Conservation (phyloP, 257 asterid genomes). For the Solanum verrucosum region DNA sequence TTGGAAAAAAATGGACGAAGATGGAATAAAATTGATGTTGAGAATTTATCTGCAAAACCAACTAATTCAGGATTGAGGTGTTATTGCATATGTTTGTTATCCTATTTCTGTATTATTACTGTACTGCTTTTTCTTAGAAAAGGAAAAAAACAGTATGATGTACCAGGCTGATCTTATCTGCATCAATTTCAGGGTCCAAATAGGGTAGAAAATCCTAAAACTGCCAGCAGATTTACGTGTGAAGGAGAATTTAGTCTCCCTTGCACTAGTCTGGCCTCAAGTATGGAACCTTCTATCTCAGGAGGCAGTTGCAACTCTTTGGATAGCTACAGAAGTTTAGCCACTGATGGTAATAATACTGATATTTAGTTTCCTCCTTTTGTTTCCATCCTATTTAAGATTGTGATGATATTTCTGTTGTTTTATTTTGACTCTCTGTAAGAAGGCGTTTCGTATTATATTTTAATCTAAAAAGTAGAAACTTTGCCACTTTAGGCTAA, state of each 20-base stretch:
- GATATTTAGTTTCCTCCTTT: not conserved
- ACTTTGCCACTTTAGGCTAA: not conserved
- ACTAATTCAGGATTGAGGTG: not conserved
- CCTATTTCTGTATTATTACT: not conserved
- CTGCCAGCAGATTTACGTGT: slow-evolving; percentile 13
- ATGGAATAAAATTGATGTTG: not conserved
- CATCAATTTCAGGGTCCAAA: slow-evolving; percentile 31
- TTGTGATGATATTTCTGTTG: not conserved
- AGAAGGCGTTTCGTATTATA: not conserved
- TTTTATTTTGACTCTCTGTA: not conserved
- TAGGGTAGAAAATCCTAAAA: slow-evolving; percentile 22
- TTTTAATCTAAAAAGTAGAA: not conserved
- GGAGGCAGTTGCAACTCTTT: slow-evolving; percentile 50
- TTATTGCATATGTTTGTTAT: not conserved
- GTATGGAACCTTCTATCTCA: slow-evolving; percentile 49
- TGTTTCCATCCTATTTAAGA: not conserved
- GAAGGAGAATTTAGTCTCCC: slow-evolving; percentile 27
- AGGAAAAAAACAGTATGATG: not conserved
- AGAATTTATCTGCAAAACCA: not conserved
- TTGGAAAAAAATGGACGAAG: not conserved
- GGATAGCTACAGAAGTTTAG: slow-evolving; percentile 38
- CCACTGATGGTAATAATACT: slow-evolving; percentile 37
- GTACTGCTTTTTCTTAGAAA: not conserved
- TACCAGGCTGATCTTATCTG: not conserved
- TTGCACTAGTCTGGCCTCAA: slow-evolving; percentile 38